Base-by-base conservation (phyloP, 345 rosid genomes). In the Hibiscus syriacus region DNA sequence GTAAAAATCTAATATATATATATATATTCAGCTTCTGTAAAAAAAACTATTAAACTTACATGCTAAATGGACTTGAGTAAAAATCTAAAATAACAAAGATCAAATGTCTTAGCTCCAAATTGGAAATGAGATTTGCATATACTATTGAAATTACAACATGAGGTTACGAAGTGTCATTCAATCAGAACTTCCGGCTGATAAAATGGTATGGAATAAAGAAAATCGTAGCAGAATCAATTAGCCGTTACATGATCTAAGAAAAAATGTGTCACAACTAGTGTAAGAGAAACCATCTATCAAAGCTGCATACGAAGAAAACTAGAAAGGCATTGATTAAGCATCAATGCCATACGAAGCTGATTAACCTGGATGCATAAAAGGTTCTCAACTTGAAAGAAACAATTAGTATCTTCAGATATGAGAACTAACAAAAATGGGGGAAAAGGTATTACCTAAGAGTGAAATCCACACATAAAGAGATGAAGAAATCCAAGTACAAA, bases 331-430 rank as follows among this genome's bases (percentile, higher is more conserved):
- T 16, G 3, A 39, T 41, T 11, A 7, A 32, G 39, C 39, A 34
- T 34, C 39, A 7, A 90, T 59, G 85, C 87, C 78, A 77, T 86
- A 73, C 88, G 88, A 60, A 90, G 77, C 77, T 88, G 96, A 72
- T 90, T 95, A 57, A 90, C 91, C 96, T 83, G 69, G 55, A 55
- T 26, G 48, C 46, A 63, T 22, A 0, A 62, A 58, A 16, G 48
- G 13, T 1, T 25, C n/a, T 12, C 25, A 25, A 23, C 57, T 54
- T 54, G 32, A 26, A 1, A 26, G 13, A 4, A 13, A 26, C n/a
- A 55, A 54, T 13, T 25, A 6, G 32, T 54, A 54, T 13, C 12
- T 54, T 25, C 9, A 23, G 25, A 54, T 54, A 54, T 54, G 2
- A 54, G 9, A 54, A 54, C 2, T 54, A 12, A 25, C 6, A 25